Base-by-base conservation (phyloP, 192 early-diverging fungal genomes). In the Neocallimastix lanati region DNA sequence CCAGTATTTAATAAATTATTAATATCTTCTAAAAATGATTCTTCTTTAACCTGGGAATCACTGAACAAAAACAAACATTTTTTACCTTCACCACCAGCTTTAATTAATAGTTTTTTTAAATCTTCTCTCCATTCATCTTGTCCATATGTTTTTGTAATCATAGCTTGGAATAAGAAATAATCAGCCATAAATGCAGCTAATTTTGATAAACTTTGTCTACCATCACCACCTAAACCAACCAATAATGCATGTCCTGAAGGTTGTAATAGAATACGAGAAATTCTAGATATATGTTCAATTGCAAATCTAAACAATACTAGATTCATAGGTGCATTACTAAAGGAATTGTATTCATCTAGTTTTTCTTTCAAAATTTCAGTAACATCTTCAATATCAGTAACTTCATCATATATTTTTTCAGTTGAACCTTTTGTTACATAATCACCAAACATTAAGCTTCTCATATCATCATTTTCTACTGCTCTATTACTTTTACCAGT, bases 1-100 rank as follows among this genome's bases (percentile, higher is more conserved):
- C 89, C 88, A 16, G 89, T 78, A 79, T 90, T 90, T 67, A 90
- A 78, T 30, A 90, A 76, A 76, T 83, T 88, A 81, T 82, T 88
- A 30, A 90, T 83, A 77, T 90, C 89, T 79, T 90, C 89, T 50
- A 90, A 88, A 40, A 90, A 90, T 14, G 89, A 88, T 77, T 90
- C 89, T 76, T 89, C 86, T 78, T 89, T 89, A 82, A 90, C 88
- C 80, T 90, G 87, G 0, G 89, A 87, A 78, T 90, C 89, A 5
- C 87, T 84, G 78, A 90, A 90, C 14, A 90, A 78, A 82, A 90
- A 90, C 13, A 89, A 87, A 0, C 85, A 87, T 33, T 86, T 86
- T 29, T 79, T 82, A 83, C 88, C 88, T 28, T 90, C 88, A 11
- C 83, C 83, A 25, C 89, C 89, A 0, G 89, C 86, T 15, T 85